phyloP scores from a whole-genome alignment of 163 green algal genomes.

The Chlamydomonas reinhardtii region DNA sequence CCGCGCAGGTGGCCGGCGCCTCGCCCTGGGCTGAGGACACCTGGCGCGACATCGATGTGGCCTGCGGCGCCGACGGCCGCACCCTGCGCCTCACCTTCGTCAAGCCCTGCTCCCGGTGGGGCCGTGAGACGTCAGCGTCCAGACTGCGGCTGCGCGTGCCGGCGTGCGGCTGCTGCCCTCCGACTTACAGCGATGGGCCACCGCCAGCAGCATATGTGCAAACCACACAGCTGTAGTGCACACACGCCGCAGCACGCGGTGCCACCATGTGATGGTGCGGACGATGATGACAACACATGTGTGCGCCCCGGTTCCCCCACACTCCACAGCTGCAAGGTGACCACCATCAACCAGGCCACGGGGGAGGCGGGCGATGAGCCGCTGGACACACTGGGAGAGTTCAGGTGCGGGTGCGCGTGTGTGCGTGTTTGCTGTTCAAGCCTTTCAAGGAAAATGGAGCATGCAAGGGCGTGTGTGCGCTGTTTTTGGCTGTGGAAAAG shows the following conservation, averaged over 20 bases:
- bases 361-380: constrained; percentile 52
- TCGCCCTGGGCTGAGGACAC: constrained; percentile 70
- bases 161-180: not conserved
- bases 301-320: too few relatives aligned
- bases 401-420: constrained; percentile 13
- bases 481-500: too few relatives aligned
- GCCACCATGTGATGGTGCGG: too few relatives aligned
- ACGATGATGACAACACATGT: too few relatives aligned
- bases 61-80: not conserved
- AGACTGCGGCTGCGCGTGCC: too few relatives aligned
- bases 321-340: constrained; percentile 49
- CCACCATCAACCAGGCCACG: constrained; percentile 56
- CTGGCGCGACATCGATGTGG: constrained; percentile 60
- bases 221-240: too few relatives aligned
- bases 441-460: too few relatives aligned
- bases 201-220: too few relatives aligned
- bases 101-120: constrained; percentile 71
- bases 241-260: too few relatives aligned
- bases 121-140: too few relatives aligned
- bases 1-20: constrained; percentile 53
- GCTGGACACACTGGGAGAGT: constrained; percentile 30
- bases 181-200: too few relatives aligned
- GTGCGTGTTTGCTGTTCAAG: not conserved
- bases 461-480: too few relatives aligned
- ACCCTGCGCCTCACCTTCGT: constrained; percentile 54